Percentiles rank a stretch among this genome's conserved stretches.
Evolutionary conservation across 2,329 filamentous ascomycete genomes (phyloP).

Genomic region (Fusarium oligoseptatum): DNA sequence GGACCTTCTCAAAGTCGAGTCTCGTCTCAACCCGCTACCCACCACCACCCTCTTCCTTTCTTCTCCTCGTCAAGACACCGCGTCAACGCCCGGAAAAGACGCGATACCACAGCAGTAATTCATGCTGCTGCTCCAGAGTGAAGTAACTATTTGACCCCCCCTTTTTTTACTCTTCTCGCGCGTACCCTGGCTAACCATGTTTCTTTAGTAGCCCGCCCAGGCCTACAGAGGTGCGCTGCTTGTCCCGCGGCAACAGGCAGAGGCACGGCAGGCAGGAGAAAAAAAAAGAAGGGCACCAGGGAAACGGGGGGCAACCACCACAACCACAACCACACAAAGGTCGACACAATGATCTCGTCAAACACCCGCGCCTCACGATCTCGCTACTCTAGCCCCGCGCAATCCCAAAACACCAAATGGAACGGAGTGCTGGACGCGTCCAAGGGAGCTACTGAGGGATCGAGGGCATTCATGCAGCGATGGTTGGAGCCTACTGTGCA

Average conservation of each 20-base stretch:
- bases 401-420: slow-evolving; percentile 47
- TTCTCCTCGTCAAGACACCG: slow-evolving; percentile 46
- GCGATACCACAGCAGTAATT: slow-evolving; percentile 50
- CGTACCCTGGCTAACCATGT: slow-evolving; percentile 29
- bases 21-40: slow-evolving; percentile 36
- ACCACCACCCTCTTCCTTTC: slow-evolving; percentile 42
- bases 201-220: slow-evolving; percentile 28
- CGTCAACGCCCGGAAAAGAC: slow-evolving; percentile 49
- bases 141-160: slow-evolving; percentile 41
- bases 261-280: slow-evolving; percentile 24
- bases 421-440: slow-evolving; percentile 55
- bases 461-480: slow-evolving; percentile 65
- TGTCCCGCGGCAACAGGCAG: slow-evolving; percentile 44
- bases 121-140: slow-evolving; percentile 49
- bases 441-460: slow-evolving; percentile 52
- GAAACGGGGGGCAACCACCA: slow-evolving; percentile 31
- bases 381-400: slow-evolving; percentile 68
- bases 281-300: slow-evolving; percentile 21
- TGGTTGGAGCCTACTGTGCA: slow-evolving; percentile 72
- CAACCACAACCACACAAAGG: slow-evolving; percentile 11
- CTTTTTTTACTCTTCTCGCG: slow-evolving; percentile 4
- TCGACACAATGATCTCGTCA: slow-evolving; percentile 55
- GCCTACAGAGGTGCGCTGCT: slow-evolving; percentile 51
- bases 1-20: slow-evolving; percentile 30
- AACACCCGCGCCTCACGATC: slow-evolving; percentile 66